Evolutionary conservation across 106 monocot genomes (phyloP).

Genomic region (Chionographis japonica): DNA sequence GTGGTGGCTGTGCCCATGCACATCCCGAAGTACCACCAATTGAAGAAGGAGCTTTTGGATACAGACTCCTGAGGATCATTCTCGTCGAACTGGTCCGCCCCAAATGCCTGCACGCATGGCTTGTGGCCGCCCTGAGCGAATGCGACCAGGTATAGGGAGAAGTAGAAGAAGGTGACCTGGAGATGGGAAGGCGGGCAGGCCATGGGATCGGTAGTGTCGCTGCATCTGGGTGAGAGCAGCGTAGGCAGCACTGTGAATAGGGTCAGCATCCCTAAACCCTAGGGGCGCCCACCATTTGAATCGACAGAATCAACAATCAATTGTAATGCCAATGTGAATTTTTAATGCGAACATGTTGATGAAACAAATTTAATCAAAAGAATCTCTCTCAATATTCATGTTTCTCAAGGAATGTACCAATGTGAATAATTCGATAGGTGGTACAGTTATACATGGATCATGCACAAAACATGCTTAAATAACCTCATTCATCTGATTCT

Average conservation of each 20-base stretch:
- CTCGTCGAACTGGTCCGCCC: conserved; percentile 61
- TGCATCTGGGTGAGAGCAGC: conserved; percentile 7
- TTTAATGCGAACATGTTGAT: no score
- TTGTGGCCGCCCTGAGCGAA: conserved; percentile 56
- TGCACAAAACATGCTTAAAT: no score
- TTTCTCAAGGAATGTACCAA: no score
- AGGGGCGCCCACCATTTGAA: not conserved
- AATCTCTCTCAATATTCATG: no score
- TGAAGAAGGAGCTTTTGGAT: conserved; percentile 64
- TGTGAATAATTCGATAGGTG: no score
- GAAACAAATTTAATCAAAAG: no score
- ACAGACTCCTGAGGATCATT: conserved; percentile 29
- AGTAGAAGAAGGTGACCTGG: conserved; percentile 35
- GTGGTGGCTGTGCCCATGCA: not conserved
- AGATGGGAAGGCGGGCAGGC: conserved; percentile 6
- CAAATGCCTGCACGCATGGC: conserved; percentile 59
- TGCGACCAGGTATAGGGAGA: conserved; percentile 43
- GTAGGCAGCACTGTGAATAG: conserved; percentile 16
- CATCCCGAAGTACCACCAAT: conserved; percentile 54
- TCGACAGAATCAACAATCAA: no score
- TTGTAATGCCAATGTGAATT: no score
- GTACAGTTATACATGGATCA: no score
- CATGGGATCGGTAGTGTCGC: not conserved
- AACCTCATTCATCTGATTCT: no score
- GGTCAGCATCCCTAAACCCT: conserved; percentile 45